These are phyloP conservation scores for Clathrus columnatus DNA, from an alignment of 768 basidiomycete species.

Conservation along the genomic window DNA sequence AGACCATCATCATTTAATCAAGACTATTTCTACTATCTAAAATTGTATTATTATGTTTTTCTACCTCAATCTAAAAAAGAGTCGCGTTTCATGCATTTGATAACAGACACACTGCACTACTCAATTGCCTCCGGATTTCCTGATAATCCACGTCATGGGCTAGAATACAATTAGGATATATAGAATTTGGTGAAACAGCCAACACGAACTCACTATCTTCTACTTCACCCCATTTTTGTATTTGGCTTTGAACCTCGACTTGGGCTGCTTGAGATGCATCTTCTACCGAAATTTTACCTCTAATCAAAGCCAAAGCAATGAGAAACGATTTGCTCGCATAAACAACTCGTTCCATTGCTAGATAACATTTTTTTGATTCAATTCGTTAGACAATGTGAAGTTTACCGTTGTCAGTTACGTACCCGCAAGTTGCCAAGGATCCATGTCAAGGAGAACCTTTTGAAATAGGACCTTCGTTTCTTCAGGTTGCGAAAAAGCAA, in stretches of 20 bases:
- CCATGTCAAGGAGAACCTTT: slow-evolving; percentile 49
- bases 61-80: too few species aligned
- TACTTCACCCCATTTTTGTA: slow-evolving; percentile 98
- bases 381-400: not conserved
- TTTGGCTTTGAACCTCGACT: slow-evolving; percentile 93
- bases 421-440: slow-evolving; percentile 89
- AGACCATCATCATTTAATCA: not conserved
- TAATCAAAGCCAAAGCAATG: slow-evolving; percentile 77
- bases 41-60: too few species aligned
- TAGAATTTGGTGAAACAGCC: slow-evolving; percentile 1
- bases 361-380: not conserved
- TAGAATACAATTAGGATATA: slow-evolving; percentile 24
- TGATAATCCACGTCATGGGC: slow-evolving; percentile 98
- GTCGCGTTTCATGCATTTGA: slow-evolving; percentile 1
- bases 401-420: slow-evolving; percentile 24
- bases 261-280: slow-evolving; percentile 77
- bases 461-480: slow-evolving; percentile 57
- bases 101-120: slow-evolving; percentile 64
- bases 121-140: slow-evolving; percentile 80
- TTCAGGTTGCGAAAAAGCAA: slow-evolving; percentile 59
- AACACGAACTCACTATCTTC: slow-evolving; percentile 77
- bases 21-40: not conserved
- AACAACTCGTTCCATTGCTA: slow-evolving; percentile 87
- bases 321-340: slow-evolving; percentile 88
- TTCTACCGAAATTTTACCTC: slow-evolving; percentile 67